Evolutionary conservation across 129 eudicot genomes (phyloP).

Genomic region (Centaurea solstitialis): DNA sequence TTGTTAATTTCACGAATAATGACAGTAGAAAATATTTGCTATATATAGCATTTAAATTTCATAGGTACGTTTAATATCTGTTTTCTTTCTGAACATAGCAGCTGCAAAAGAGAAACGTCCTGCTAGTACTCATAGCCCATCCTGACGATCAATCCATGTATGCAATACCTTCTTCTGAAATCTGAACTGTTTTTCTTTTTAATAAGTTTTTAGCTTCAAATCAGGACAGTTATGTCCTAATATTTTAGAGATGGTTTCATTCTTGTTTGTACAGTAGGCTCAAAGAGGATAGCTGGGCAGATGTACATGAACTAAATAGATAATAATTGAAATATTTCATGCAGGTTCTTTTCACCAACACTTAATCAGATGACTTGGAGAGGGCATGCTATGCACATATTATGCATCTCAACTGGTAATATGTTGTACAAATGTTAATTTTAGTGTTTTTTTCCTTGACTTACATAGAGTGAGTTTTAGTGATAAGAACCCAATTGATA

Average conservation of each 20-base stretch:
- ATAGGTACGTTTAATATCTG: background rate
- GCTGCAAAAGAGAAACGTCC: constrained; percentile 89
- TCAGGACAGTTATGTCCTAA: no score
- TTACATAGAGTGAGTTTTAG: no score
- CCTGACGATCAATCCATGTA: constrained; percentile 96
- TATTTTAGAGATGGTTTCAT: no score
- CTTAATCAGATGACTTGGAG: constrained; percentile 66
- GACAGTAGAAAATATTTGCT: constrained; percentile 21
- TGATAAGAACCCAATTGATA: no score
- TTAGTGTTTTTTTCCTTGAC: background rate
- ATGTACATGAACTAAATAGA: no score
- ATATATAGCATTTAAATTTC: background rate
- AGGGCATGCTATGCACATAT: constrained; percentile 63
- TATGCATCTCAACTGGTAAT: constrained; percentile 93
- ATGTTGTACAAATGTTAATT: constrained; percentile 13
- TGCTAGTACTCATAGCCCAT: no score
- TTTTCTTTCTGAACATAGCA: constrained; percentile 14
- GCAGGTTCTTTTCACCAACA: constrained; percentile 92
- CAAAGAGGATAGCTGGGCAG: background rate
- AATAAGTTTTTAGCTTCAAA: background rate
- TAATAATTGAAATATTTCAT: background rate
- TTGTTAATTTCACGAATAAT: constrained; percentile 26
- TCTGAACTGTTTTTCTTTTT: background rate
- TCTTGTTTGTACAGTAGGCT: background rate
- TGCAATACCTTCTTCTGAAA: constrained; percentile 9